Evolutionary conservation across 2,329 filamentous ascomycete genomes (phyloP).

Genomic region (Xylariaceae sp.): DNA sequence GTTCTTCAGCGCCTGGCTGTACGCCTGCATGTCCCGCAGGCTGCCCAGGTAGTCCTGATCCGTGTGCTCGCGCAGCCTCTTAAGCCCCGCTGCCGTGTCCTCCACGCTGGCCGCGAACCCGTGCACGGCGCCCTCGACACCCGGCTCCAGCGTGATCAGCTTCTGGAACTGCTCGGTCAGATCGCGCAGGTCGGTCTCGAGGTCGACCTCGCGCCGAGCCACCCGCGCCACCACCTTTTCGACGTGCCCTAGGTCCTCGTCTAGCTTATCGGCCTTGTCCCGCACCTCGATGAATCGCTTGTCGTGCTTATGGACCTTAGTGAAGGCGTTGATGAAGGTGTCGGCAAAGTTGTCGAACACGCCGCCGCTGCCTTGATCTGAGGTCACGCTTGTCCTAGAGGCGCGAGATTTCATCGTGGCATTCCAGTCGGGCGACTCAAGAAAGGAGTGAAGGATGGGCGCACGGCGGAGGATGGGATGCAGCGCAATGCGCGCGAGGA

Average conservation of each 20-base stretch:
- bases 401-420: conserved; percentile 85
- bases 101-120: conserved; percentile 87
- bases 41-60: conserved; percentile 95
- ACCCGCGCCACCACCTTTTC: conserved; percentile 96
- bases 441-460: conserved; percentile 81
- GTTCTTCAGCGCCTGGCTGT: conserved; percentile 82
- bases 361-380: conserved; percentile 58
- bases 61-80: conserved; percentile 82
- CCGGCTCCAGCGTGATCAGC: conserved; percentile 85
- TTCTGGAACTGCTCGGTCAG: conserved; percentile 94
- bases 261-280: conserved; percentile 89
- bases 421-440: conserved; percentile 96
- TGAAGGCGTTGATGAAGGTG: conserved; percentile 95
- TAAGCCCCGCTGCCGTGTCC: conserved; percentile 77
- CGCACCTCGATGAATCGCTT: conserved; percentile 92
- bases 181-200: conserved; percentile 86
- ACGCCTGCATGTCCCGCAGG: conserved; percentile 92
- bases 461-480: conserved; percentile 88
- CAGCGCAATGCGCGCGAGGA: conserved; percentile 81
- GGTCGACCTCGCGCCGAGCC: conserved; percentile 80
- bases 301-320: conserved; percentile 93
- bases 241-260: conserved; percentile 89
- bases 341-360: conserved; percentile 96
- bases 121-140: conserved; percentile 78
- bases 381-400: conserved; percentile 60